Conservation (phyloP, 306 rosid species). For the Malus asiatica region DNA sequence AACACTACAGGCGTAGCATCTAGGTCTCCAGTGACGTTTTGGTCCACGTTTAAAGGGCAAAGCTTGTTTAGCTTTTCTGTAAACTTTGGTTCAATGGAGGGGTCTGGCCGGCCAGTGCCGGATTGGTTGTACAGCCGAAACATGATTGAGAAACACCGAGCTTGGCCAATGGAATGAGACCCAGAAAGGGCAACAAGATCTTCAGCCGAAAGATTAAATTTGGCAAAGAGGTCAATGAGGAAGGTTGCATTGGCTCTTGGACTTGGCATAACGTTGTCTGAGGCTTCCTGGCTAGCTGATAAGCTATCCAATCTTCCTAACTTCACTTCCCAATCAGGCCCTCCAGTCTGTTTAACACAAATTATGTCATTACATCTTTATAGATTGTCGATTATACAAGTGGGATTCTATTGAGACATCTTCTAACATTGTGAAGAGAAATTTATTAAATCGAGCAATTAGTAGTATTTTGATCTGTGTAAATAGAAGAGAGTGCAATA, state of each 20-base stretch:
- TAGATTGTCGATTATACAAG: neutral
- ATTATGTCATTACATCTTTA: neutral
- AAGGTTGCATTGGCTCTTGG: constrained; percentile 75
- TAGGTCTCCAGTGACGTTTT: constrained; percentile 60
- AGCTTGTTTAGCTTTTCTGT: constrained; percentile 43
- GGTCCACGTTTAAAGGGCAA: constrained; percentile 65
- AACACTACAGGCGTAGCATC: constrained; percentile 67
- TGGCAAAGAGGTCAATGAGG: constrained; percentile 58
- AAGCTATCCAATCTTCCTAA: constrained; percentile 84
- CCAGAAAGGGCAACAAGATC: constrained; percentile 91
- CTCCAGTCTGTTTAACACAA: constrained; percentile 56
- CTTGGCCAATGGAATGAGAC: constrained; percentile 82
- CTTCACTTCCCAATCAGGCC: constrained; percentile 79
- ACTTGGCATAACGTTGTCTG: constrained; percentile 71
- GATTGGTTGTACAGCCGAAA: constrained; percentile 85
- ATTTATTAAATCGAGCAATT: neutral
- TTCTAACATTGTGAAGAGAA: neutral
- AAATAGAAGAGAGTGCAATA: neutral
- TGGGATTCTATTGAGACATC: neutral
- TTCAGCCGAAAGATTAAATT: constrained; percentile 36
- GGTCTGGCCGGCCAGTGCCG: constrained; percentile 66
- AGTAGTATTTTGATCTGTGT: too few relatives aligned
- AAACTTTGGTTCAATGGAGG: constrained; percentile 46
- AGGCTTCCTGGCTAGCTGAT: constrained; percentile 58
- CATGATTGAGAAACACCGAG: constrained; percentile 88